Evolutionary conservation across 345 rosid species (phyloP).

Genomic region (Brassica carinata): DNA sequence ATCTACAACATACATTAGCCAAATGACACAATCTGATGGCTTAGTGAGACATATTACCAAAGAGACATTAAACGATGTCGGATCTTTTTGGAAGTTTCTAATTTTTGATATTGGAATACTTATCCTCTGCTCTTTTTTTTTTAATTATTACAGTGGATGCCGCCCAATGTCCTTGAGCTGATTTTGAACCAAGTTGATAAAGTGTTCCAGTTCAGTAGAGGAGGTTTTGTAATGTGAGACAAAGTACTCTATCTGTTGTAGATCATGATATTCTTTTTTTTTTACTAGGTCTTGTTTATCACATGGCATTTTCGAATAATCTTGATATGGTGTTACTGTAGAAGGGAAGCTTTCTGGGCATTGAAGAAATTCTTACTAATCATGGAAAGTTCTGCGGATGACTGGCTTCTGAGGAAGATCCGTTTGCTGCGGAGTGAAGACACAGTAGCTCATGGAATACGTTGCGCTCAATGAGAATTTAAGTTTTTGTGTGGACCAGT

Average conservation of each 20-base stretch:
- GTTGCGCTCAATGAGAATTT: constrained; percentile 74
- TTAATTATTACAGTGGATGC: constrained; percentile 66
- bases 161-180: constrained; percentile 87
- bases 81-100: neutral
- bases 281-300: neutral
- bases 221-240: constrained; percentile 59
- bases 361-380: constrained; percentile 82
- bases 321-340: constrained; percentile 24
- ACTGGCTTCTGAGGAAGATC: constrained; percentile 82
- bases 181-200: constrained; percentile 89
- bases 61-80: neutral
- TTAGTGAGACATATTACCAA: constrained; percentile 5
- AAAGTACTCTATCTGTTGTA: constrained; percentile 1
- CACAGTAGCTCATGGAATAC: constrained; percentile 72
- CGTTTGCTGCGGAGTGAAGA: constrained; percentile 84
- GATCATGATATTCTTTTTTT: neutral
- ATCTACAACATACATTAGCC: neutral
- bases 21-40: neutral
- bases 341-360: constrained; percentile 88
- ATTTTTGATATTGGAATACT: constrained; percentile 11
- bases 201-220: constrained; percentile 87
- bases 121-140: neutral
- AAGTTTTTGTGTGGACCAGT: neutral
- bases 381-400: constrained; percentile 97
- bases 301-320: neutral